Percentiles rank a stretch among this genome's conserved stretches.
Conservation (phyloP, 306 rosid genomes). For the Vigna hirtella region DNA sequence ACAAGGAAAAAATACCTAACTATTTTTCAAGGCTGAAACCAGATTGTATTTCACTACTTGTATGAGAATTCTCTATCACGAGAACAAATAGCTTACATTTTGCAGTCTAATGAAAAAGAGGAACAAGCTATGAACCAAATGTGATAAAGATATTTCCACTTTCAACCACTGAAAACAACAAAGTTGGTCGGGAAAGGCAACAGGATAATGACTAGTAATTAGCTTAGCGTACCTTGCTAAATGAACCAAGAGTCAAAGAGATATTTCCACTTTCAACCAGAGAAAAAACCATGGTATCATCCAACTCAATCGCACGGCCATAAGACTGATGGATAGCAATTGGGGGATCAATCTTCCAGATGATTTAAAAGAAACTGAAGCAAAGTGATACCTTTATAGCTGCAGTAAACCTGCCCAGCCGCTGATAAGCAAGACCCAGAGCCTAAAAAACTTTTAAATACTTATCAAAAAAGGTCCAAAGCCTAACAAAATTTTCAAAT, state of each 20-base stretch:
- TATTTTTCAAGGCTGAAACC: not conserved
- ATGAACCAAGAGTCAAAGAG: slow-evolving; percentile 72
- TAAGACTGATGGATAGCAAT: slow-evolving; percentile 68
- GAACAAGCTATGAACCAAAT: no score
- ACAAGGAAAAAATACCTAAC: not conserved
- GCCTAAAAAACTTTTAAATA: slow-evolving; percentile 59
- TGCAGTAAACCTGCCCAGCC: slow-evolving; percentile 91
- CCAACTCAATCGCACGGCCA: slow-evolving; percentile 88
- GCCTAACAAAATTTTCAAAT: slow-evolving; percentile 57
- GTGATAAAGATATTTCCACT: no score
- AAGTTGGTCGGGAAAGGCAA: slow-evolving; percentile 1
- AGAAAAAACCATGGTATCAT: slow-evolving; percentile 64
- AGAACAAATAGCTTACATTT: not conserved
- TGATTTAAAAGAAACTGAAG: slow-evolving; percentile 29
- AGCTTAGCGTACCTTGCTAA: slow-evolving; percentile 63
- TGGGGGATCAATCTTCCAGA: slow-evolving; percentile 14
- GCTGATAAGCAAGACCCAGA: slow-evolving; percentile 93
- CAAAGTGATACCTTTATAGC: slow-evolving; percentile 71
- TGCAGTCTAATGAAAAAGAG: not conserved
- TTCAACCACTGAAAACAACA: slow-evolving; percentile 24
- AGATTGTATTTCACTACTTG: no score
- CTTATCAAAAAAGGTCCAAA: slow-evolving; percentile 62
- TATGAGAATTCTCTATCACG: not conserved
- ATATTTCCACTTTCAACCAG: slow-evolving; percentile 91
- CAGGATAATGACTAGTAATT: slow-evolving; percentile 1